Conservation (phyloP, 2,329 filamentous ascomycete species). For the Arthrobotrys conoides region DNA sequence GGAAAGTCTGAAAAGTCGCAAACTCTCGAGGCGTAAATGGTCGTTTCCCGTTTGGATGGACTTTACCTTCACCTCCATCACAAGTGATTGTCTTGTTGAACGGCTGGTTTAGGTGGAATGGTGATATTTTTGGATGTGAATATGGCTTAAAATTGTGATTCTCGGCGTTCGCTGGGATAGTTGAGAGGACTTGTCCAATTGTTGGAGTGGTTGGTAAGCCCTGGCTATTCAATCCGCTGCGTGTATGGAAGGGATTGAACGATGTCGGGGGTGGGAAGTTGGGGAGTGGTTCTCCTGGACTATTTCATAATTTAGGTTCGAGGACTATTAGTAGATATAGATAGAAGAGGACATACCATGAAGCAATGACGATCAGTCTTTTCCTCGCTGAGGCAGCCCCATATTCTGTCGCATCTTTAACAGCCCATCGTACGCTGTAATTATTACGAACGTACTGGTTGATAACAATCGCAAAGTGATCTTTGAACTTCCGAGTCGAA, state of each 20-base stretch:
- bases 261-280: slow-evolving; percentile 77
- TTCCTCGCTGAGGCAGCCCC: slow-evolving; percentile 70
- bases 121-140: slow-evolving; percentile 62
- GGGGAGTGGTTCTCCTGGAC: slow-evolving; percentile 80
- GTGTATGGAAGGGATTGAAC: slow-evolving; percentile 65
- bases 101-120: slow-evolving; percentile 58
- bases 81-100: slow-evolving; percentile 74
- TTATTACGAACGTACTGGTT: slow-evolving; percentile 75
- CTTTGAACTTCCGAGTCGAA: slow-evolving; percentile 67
- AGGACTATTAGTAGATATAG: too few species aligned
- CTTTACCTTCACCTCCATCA: slow-evolving; percentile 73
- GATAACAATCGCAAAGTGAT: slow-evolving; percentile 74
- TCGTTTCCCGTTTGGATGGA: slow-evolving; percentile 76
- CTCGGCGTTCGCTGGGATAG: slow-evolving; percentile 67
- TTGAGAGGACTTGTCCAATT: slow-evolving; percentile 67
- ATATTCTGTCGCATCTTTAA: slow-evolving; percentile 71
- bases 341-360: slow-evolving; percentile 70
- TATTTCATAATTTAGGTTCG: slow-evolving; percentile 66
- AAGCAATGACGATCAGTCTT: slow-evolving; percentile 71
- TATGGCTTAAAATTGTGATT: slow-evolving; percentile 66
- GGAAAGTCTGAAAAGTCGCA: slow-evolving; percentile 80
- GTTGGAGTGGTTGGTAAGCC: slow-evolving; percentile 67
- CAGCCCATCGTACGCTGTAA: slow-evolving; percentile 79
- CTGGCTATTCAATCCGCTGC: slow-evolving; percentile 61
- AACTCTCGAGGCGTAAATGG: slow-evolving; percentile 78